phyloP scores from a whole-genome alignment of 148 eudicot genomes.

The Rhododendron henanense region DNA sequence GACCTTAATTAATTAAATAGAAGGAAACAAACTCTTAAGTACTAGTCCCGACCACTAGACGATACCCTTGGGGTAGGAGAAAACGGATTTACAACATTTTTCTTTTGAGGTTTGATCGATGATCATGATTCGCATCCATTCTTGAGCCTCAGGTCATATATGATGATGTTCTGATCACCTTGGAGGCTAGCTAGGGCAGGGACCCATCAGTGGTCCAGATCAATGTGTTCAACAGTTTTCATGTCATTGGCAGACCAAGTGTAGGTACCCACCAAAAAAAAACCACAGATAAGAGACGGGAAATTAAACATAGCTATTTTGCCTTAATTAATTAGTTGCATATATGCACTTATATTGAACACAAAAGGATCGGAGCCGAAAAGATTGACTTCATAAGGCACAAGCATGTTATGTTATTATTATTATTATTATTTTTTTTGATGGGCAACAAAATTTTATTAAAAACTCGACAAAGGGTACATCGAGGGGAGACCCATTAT shows the following conservation, averaged over 20 bases:
- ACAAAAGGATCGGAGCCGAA: slow-evolving; percentile 21
- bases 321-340: neutral
- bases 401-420: slow-evolving; percentile 18
- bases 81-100: neutral
- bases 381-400: slow-evolving; percentile 44
- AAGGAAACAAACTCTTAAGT: no score
- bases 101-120: neutral
- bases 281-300: neutral
- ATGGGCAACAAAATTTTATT: no score
- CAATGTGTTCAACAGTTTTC: slow-evolving; percentile 2
- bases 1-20: no score
- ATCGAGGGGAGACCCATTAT: no score
- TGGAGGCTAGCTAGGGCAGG: neutral
- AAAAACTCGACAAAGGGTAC: no score
- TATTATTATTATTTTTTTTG: no score
- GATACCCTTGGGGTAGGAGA: neutral
- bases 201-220: slow-evolving; percentile 3
- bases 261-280: slow-evolving; percentile 13
- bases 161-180: slow-evolving; percentile 10
- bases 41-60: no score
- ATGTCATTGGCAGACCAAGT: slow-evolving; percentile 15
- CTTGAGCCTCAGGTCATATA: slow-evolving; percentile 8
- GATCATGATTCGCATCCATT: slow-evolving; percentile 20
- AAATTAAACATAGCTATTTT: neutral
- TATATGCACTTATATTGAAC: neutral